A percentile compares a stretch with the other conserved stretches of the same genome.
These are phyloP conservation scores for Eucalyptus curtisii DNA, from an alignment of 345 rosid species.

Conservation along the genomic window DNA sequence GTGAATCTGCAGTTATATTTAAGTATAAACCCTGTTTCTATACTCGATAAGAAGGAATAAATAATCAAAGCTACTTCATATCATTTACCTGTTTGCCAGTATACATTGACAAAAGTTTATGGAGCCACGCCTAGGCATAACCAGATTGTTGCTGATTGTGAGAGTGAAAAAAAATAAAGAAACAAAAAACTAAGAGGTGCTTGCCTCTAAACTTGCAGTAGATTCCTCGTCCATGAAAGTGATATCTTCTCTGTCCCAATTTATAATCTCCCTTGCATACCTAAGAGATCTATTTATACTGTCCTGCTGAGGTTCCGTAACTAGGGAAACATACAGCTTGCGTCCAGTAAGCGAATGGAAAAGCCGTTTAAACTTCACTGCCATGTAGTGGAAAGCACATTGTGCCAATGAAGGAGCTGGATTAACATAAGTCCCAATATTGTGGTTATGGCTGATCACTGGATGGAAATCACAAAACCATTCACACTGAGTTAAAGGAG, in stretches of 20 bases:
- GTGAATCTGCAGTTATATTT: background rate
- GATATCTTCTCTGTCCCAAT: constrained; percentile 39
- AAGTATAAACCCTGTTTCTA: background rate
- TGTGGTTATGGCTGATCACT: constrained; percentile 25
- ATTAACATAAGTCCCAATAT: constrained; percentile 1
- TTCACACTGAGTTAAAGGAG: constrained; percentile 55
- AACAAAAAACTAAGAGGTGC: constrained; percentile 8
- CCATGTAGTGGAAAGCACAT: constrained; percentile 60
- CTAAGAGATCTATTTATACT: constrained; percentile 37
- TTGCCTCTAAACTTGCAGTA: constrained; percentile 32
- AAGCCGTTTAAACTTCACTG: constrained; percentile 58
- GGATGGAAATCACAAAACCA: constrained; percentile 80
- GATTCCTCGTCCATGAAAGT: constrained; percentile 19
- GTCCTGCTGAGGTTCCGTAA: constrained; percentile 33
- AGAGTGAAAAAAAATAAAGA: background rate
- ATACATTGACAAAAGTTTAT: background rate
- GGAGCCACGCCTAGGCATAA: background rate
- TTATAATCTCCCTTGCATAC: constrained; percentile 55
- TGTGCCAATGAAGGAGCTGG: constrained; percentile 38
- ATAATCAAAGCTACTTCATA: background rate
- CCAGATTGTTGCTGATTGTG: background rate
- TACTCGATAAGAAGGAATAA: background rate
- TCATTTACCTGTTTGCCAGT: background rate
- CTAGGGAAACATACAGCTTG: constrained; percentile 45
- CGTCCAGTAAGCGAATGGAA: constrained; percentile 32